Evolutionary conservation across 768 basidiomycete genomes (phyloP), one percentile per base, ranked within the genome.

Genomic region (Ephemerocybe angulata): DNA sequence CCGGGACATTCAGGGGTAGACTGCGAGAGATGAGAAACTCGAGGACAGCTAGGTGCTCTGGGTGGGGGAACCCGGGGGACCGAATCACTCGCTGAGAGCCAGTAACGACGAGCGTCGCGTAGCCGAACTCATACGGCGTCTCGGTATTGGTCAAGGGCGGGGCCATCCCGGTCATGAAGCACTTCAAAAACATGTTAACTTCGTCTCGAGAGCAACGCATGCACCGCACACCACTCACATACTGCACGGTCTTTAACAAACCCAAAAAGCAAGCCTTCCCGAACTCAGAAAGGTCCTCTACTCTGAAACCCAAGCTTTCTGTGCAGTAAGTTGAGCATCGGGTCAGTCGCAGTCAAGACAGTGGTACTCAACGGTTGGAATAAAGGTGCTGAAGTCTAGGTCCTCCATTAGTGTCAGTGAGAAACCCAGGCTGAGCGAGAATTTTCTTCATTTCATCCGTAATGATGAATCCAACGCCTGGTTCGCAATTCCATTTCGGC

Each of bases 81-180:
- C 25, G 15, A 19, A 29, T 6, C 24, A 76, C 58, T 3, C 74
- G 69, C 54, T 77, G 72, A 0, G 77, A 72, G 2, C 80, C 81
- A 1, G 70, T 61, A 43, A 77, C 64, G 37, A 71, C 50, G 4
- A 79, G 55, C 0, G 75, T 57, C 4, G 76, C 69, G 52, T 78
- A 81, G 1, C 80, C 73, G 6, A 73, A 68, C 43, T 71, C 61
- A 58, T 71, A 78, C 1, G 72, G 63, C 0, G 80, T 79, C 62
- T 82, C 75, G 0, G 72, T 70, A 35, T 66, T 67, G 21, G 44
- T 54, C 1, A 80, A 61, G 47, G 73, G 69, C 1, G 78, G 77
- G 0, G 72, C 73, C 0, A 52, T 56, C 0, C 72, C 71, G n/a
- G n/a, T n/a, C n/a, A 1, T 48, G 41, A 46, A 67, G 65, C 2